These are phyloP conservation scores for Arachnopeziza araneosa DNA, from an alignment of 2,329 filamentous ascomycete genomes.

Conservation along the genomic window DNA sequence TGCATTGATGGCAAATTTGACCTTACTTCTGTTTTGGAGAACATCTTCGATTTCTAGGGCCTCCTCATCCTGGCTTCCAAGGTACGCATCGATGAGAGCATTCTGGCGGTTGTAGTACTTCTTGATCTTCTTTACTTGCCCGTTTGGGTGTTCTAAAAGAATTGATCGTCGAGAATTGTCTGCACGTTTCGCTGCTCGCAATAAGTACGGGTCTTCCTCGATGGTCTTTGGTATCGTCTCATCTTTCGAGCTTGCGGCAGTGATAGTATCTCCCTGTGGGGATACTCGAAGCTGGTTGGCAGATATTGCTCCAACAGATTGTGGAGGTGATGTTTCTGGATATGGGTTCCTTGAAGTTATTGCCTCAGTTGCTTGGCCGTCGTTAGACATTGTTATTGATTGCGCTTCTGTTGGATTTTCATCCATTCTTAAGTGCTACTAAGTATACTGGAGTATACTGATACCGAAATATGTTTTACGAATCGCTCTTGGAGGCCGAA, in stretches of 20 bases:
- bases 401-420: background rate
- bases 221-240: slow-evolving; percentile 3
- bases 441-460: background rate
- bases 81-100: slow-evolving; percentile 45
- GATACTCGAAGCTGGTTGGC: background rate
- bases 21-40: slow-evolving; percentile 43
- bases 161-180: slow-evolving; percentile 40
- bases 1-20: slow-evolving; percentile 48
- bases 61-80: slow-evolving; percentile 52
- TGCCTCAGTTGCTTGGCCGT: slow-evolving; percentile 3
- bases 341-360: slow-evolving; percentile 1
- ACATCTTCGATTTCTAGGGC: slow-evolving; percentile 45
- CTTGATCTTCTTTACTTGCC: slow-evolving; percentile 38
- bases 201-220: slow-evolving; percentile 32
- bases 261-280: background rate
- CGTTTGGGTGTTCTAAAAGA: slow-evolving; percentile 42
- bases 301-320: background rate
- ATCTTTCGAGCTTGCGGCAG: background rate
- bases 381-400: background rate
- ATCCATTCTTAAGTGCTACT: background rate
- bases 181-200: slow-evolving; percentile 28
- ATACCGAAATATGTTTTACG: background rate
- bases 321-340: slow-evolving; percentile 10
- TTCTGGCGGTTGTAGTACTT: slow-evolving; percentile 45
- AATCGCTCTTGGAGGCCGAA: background rate